Base-by-base conservation (phyloP, 148 eudicot genomes). In the Hydrangea macrophylla region DNA sequence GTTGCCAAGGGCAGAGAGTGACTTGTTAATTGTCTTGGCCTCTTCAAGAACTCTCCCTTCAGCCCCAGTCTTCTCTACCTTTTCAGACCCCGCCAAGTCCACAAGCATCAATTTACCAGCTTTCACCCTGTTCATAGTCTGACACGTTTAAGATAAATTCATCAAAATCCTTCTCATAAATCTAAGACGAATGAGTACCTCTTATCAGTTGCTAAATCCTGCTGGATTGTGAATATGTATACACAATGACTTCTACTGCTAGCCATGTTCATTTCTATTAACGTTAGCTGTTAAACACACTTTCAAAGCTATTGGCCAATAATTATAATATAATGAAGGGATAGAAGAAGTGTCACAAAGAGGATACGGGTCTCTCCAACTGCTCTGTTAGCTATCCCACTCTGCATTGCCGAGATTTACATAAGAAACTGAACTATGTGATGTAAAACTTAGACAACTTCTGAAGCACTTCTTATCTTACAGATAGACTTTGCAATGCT, bases 41-140 rank as follows among this genome's bases (percentile, higher is more conserved):
- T 92, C 98, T 74, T 90, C 96, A 62, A 92, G 81, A 78, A 88
- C 83, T 80, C 70, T 86, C 59, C 98, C 96, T 79, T 90, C 94
- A 60, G 96, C 94, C 42, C 98, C 90, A 12, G 98, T 92, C 76
- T 84, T 90, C 69, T 91, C 94, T 51, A 82, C 91, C 75, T 90
- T 92, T 75, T 92, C 96, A 71, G 98, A 92, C 63, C 98, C 98
- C 23, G 96, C 98, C 80, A 90, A 78, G 86, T 88, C 96, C 67
- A 90, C 96, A 28, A 92, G 96, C 65, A 92, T 74, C 69, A 92
- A 44, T 71, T 92, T 92, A 72, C 90, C 98, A 33, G 59, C 64
- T 75, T 74, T 82, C 24, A 48, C 56, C 85, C 98, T 92, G 82
- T 75, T 44, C 61, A 76, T 44, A 70, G 32, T 59, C 23, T 60